Base-by-base conservation (phyloP, 108 stramenopile species). In the Cyclotella sp. region DNA sequence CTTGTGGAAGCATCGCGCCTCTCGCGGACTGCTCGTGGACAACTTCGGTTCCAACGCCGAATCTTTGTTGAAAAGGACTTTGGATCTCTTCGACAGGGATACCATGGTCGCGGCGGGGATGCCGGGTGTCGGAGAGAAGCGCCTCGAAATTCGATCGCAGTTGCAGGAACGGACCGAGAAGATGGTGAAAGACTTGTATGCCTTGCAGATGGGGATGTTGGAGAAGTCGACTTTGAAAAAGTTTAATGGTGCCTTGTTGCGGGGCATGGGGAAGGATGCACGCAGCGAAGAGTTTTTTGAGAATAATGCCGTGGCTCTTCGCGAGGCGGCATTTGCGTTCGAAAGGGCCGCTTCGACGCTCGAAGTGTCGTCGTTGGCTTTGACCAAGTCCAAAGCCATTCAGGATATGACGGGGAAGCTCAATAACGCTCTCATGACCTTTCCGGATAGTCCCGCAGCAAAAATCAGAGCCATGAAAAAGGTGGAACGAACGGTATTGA, bases 381-480 rank as follows among this genome's bases (percentile, higher is more conserved):
- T 95, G 30, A 82, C 88, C 39, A 93, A 88, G 68, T 86, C 81
- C 21, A 89, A 88, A 51, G 84, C 88, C 0, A 78, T 83, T 39
- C 77, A 77, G 13, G 94, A 93, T 8, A 86, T 93, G 90, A 83
- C 79, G 24, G 75, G 78, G 22, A 86, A 83, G 54, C 83, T 95
- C 43, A 92, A 87, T 54, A 84, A 85, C 47, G 87, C 83, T 41
- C 72, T 93, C 0, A 61, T 81, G 67, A 66, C 81, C 16, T 93
- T 95, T 74, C 81, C 88, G 0, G 92, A 93, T 67, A 84, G 86
- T 58, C 89, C 94, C n/a, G 86, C 87, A 9, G 94, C 94, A 6
- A 85, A 90, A 68, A 79, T 96, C 65, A 86, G 82, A 70, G 53
- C 87, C 55, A 75, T 78, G 53, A 87, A 88, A 42, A 79, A 89